Evolutionary conservation across 2,329 filamentous ascomycete species (phyloP).

Genomic region (Cryphonectria nitschkei): DNA sequence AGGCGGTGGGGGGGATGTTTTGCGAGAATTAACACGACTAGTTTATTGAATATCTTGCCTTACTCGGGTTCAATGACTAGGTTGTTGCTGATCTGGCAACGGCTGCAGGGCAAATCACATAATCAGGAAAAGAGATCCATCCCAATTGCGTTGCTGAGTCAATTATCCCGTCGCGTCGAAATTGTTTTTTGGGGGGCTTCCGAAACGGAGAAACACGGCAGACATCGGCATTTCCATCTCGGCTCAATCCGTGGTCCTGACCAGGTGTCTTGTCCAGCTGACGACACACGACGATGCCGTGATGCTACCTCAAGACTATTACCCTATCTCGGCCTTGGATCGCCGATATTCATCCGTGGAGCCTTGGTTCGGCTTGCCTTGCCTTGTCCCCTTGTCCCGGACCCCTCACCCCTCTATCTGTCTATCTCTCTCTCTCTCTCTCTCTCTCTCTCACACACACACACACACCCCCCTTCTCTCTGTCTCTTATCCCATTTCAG

Average conservation of each 20-base stretch:
- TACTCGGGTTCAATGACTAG: not conserved
- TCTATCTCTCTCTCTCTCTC: not conserved
- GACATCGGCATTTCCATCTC: slow-evolving; percentile 16
- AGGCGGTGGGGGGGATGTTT: not conserved
- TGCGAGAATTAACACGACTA: not conserved
- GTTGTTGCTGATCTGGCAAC: no score
- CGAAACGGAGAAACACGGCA: slow-evolving; percentile 5
- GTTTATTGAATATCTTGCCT: not conserved
- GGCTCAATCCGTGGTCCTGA: slow-evolving; percentile 8
- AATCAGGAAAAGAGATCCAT: no score
- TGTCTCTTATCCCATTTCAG: not conserved
- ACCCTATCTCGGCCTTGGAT: not conserved
- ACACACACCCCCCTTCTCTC: no score
- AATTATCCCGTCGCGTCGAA: no score
- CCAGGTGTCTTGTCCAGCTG: slow-evolving; percentile 1
- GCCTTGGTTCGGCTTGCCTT: not conserved
- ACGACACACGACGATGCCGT: not conserved
- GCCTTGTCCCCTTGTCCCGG: no score
- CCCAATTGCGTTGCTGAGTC: no score
- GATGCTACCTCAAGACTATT: not conserved
- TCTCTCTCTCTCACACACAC: no score
- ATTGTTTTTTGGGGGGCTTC: not conserved
- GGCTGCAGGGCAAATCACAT: no score
- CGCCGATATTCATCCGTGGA: not conserved
- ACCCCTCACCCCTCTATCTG: not conserved